Base-by-base conservation (phyloP, 2,329 filamentous ascomycete genomes). In the Plenodomus tracheiphilus region DNA sequence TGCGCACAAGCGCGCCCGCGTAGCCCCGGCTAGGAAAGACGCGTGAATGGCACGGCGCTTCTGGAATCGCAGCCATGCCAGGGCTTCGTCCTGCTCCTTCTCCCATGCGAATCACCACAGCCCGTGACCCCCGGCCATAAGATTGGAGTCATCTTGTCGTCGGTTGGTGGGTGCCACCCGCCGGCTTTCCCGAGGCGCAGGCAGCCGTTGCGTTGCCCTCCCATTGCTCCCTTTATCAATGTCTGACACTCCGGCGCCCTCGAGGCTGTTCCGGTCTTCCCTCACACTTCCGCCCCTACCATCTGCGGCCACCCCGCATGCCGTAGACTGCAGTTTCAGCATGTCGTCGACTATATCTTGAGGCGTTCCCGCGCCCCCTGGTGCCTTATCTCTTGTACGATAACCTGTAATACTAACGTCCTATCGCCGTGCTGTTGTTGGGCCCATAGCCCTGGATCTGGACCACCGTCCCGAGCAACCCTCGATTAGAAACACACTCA, bases 81-180 rank as follows among this genome's bases (percentile, higher is more conserved):
- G n/a, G n/a, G 46, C 28, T 17, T 43, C 44, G 21, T 36, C 35
- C 39, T 41, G 43, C 39, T 49, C 42, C 37, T 47, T 41, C 37
- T 42, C 37, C 53, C 51, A 53, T 55, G 47, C 56, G 49, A 59
- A 57, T 57, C 54, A 53, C 49, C 38, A 9, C 39, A 34, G n/a
- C 37, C 41, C 39, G 28, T 32, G 28, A 51, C 42, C 43, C 28
- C 37, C 25, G 49, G 45, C 45, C 17, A 42, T 49, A 51, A 48
- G 45, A 51, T 55, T 53, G 43, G 46, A 39, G 45, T 43, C 41
- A 41, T 28, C 38, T 45, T 18, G 16, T 20, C 7, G 22, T 34
- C 20, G 39, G 41, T 41, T 16, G 28, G 49, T 45, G 41, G 46
- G 56, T 59, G 53, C 50, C 58, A 59, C 58, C 46, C 51, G 46